These are phyloP conservation scores for Dipodascopsis uninucleata DNA, from an alignment of 805 yeast species.

Conservation along the genomic window DNA sequence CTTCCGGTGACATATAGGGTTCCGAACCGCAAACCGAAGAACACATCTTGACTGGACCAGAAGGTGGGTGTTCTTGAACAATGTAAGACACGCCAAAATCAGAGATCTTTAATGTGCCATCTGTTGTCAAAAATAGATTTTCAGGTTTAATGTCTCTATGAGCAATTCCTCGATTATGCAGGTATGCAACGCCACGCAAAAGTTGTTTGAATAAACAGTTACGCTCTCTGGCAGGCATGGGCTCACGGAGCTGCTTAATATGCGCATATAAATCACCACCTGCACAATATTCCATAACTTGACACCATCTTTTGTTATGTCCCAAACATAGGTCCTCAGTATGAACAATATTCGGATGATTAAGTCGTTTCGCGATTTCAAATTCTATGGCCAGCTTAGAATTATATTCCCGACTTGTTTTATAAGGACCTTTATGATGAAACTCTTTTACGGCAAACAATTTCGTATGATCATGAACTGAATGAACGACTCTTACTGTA, in stretches of 20 bases:
- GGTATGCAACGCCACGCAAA: constrained; percentile 75
- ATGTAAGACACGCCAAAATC: constrained; percentile 81
- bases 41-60: constrained; percentile 56
- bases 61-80: constrained; percentile 46
- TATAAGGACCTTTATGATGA: constrained; percentile 58
- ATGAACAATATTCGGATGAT: constrained; percentile 71
- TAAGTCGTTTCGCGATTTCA: constrained; percentile 73
- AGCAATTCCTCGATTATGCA: constrained; percentile 87
- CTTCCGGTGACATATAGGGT: constrained; percentile 92
- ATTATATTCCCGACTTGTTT: constrained; percentile 51
- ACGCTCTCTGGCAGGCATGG: constrained; percentile 78
- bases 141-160: constrained; percentile 91
- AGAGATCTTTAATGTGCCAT: constrained; percentile 73
- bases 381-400: constrained; percentile 76
- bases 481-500: constrained; percentile 31
- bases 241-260: constrained; percentile 72
- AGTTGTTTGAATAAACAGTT: constrained; percentile 88
- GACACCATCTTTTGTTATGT: constrained; percentile 34
- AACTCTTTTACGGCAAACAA: constrained; percentile 87
- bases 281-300: constrained; percentile 70
- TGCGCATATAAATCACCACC: constrained; percentile 81
- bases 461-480: constrained; percentile 25
- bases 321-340: constrained; percentile 56
- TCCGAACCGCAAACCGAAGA: constrained; percentile 81
- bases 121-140: constrained; percentile 66